phyloP scores from a whole-genome alignment of 1,139 yeast genomes.

The Taphrina wiesneri region DNA sequence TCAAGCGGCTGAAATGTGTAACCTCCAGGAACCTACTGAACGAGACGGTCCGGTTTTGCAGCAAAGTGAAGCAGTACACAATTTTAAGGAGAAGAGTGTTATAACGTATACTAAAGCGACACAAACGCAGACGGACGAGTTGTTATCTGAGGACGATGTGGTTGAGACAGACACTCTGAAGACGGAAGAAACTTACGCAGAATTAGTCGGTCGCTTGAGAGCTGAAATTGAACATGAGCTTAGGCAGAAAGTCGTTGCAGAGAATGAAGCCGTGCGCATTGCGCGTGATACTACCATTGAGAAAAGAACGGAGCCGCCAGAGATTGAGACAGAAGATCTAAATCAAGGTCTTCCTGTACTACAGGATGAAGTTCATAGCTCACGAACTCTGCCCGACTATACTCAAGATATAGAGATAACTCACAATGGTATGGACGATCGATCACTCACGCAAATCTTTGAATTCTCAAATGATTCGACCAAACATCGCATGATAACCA shows the following conservation, averaged over 20 bases:
- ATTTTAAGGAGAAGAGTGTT: slow-evolving; percentile 17
- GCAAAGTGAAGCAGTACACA: not conserved
- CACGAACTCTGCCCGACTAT: not conserved
- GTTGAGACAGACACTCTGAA: slow-evolving; percentile 5
- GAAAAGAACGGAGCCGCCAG: too few relatives aligned
- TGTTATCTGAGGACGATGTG: not conserved
- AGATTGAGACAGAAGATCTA: not conserved
- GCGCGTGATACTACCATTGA: not conserved
- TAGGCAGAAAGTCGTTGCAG: slow-evolving; percentile 33
- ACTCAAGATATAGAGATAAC: not conserved
- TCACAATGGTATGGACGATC: not conserved
- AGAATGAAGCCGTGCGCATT: not conserved
- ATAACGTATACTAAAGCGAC: slow-evolving; percentile 43
- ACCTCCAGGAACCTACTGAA: not conserved
- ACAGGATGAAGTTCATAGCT: not conserved
- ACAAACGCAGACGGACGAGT: slow-evolving; percentile 40
- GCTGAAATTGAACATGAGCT: slow-evolving; percentile 39
- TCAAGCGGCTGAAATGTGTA: not conserved
- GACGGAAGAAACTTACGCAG: slow-evolving; percentile 10
- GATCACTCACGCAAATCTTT: slow-evolving; percentile 35
- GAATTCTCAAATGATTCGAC: slow-evolving; percentile 42
- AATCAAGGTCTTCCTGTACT: not conserved
- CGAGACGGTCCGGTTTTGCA: not conserved
- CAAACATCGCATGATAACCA: slow-evolving; percentile 46
- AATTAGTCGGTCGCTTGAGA: slow-evolving; percentile 36